Evolutionary conservation across 768 basidiomycete species (phyloP).

Genomic region (Trametes meyenii): DNA sequence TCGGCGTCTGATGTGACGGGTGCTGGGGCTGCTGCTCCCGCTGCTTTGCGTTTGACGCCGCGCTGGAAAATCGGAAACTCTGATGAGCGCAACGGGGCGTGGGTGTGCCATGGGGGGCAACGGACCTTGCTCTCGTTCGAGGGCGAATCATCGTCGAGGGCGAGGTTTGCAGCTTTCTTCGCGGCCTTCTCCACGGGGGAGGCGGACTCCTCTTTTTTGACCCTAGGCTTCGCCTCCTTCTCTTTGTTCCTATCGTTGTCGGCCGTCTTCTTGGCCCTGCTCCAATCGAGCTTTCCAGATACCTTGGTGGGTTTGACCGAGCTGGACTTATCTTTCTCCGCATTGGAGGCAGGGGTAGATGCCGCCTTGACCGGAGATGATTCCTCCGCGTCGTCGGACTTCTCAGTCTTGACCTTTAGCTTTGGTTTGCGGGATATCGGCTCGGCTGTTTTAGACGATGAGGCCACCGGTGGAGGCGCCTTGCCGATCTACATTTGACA

Average conservation of each 20-base stretch:
- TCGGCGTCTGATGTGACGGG: constrained; percentile 28
- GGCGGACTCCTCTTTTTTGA: constrained; percentile 20
- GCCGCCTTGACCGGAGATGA: not conserved
- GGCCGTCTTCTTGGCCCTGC: constrained; percentile 48
- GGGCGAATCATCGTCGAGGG: constrained; percentile 5
- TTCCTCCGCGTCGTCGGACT: not conserved
- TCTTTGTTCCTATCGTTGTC: constrained; percentile 22
- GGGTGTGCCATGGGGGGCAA: not conserved
- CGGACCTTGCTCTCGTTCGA: constrained; percentile 22
- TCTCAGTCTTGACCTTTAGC: constrained; percentile 14
- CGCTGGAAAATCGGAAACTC: constrained; percentile 25
- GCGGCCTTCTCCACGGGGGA: constrained; percentile 10
- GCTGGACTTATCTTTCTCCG: constrained; percentile 26
- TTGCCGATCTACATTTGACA: constrained; percentile 25
- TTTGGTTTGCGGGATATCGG: constrained; percentile 20
- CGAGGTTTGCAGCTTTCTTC: constrained; percentile 22
- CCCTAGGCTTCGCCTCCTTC: constrained; percentile 16
- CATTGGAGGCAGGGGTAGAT: not conserved
- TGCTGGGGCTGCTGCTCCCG: not conserved
- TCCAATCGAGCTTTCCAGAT: constrained; percentile 62
- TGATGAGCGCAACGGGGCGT: not conserved
- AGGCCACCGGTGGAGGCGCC: constrained; percentile 13
- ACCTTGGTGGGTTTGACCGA: constrained; percentile 38
- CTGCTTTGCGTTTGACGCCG: constrained; percentile 37
- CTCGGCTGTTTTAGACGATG: constrained; percentile 19